These are phyloP conservation scores for Globisporangium megalacanthum DNA, from an alignment of 352 stramenopile genomes.

Conservation along the genomic window DNA sequence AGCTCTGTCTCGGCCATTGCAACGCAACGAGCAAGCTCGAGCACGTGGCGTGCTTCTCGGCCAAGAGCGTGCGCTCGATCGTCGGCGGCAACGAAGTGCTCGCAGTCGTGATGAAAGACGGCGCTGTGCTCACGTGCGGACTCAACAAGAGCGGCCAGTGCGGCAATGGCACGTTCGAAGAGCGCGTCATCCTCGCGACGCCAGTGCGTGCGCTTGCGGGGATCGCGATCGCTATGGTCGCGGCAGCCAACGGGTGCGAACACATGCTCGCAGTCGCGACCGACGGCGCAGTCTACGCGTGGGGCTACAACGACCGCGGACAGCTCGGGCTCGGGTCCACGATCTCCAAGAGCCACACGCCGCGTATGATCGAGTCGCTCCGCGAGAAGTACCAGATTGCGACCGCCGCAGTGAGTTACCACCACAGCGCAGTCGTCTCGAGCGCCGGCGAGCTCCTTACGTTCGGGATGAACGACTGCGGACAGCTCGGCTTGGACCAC, in stretches of 20 bases:
- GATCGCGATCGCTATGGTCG: conserved; percentile 63
- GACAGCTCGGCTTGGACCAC: conserved; percentile 76
- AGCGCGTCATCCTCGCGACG: conserved; percentile 70
- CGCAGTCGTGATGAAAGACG: conserved; percentile 82
- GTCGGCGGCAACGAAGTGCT: conserved; percentile 82
- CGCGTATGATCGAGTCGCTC: conserved; percentile 72
- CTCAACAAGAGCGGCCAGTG: conserved; percentile 88
- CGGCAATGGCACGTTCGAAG: conserved; percentile 83
- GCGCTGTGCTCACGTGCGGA: conserved; percentile 69
- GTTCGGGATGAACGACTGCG: conserved; percentile 88
- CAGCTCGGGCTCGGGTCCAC: conserved; percentile 80
- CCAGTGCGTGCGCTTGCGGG: conserved; percentile 64
- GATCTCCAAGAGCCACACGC: conserved; percentile 84
- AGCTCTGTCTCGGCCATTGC: conserved; percentile 81
- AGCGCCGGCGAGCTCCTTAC: conserved; percentile 71
- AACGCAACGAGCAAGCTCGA: conserved; percentile 86
- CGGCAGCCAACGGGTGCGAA: conserved; percentile 79
- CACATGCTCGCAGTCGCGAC: conserved; percentile 82
- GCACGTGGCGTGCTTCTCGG: conserved; percentile 79
- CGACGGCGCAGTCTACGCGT: conserved; percentile 77
- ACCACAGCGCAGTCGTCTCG: conserved; percentile 80
- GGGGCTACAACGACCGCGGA: conserved; percentile 85
- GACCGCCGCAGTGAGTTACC: conserved; percentile 77
- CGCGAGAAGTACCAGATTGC: conserved; percentile 80
- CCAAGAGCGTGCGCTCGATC: conserved; percentile 68